Evolutionary conservation across 1,139 yeast species (phyloP).

Genomic region (Hyphopichia fennica): DNA sequence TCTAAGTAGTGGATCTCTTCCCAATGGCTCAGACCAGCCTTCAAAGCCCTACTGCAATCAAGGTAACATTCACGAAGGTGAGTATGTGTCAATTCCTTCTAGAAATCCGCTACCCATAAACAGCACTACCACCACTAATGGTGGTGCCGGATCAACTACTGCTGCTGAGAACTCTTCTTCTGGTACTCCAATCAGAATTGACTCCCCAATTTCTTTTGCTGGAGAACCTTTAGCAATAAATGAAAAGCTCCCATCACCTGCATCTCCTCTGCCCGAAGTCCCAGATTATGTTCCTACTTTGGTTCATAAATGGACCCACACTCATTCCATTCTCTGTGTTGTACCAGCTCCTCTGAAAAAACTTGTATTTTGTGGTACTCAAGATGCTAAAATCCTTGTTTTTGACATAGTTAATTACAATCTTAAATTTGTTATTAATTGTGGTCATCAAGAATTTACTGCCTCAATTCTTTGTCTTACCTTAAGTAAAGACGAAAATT

Average conservation of each 20-base stretch:
- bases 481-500: slow-evolving; percentile 56
- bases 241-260: background rate
- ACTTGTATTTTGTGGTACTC: slow-evolving; percentile 87
- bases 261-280: background rate
- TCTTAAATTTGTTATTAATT: slow-evolving; percentile 35
- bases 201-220: slow-evolving; percentile 14
- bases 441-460: slow-evolving; percentile 52
- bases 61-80: slow-evolving; percentile 30
- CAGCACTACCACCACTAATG: background rate
- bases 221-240: background rate
- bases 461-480: slow-evolving; percentile 74
- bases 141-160: too few relatives aligned
- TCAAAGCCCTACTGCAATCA: background rate
- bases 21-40: background rate
- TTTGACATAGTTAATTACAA: slow-evolving; percentile 69
- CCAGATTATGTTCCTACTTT: slow-evolving; percentile 18
- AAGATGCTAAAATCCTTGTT: slow-evolving; percentile 77
- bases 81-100: slow-evolving; percentile 24
- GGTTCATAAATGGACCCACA: slow-evolving; percentile 76
- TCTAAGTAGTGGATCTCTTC: background rate
- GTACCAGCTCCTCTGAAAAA: slow-evolving; percentile 61
- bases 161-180: slow-evolving; percentile 4
- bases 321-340: slow-evolving; percentile 75
- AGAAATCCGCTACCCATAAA: slow-evolving; percentile 28
- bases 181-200: slow-evolving; percentile 12